phyloP scores from a whole-genome alignment of 164 flowering plant species.

The Berberis vulgaris region DNA sequence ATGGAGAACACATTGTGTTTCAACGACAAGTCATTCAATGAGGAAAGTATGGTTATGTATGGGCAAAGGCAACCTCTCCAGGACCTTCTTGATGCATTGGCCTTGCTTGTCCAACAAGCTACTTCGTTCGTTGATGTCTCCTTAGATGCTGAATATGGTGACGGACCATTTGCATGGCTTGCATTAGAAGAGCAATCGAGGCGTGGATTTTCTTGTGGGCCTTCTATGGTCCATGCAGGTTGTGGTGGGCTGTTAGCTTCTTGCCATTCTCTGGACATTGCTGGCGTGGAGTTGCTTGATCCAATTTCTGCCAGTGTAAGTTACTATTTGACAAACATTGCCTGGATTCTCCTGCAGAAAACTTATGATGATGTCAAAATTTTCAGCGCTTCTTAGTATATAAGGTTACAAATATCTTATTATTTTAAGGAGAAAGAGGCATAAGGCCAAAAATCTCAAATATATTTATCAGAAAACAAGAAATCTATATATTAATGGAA shows the following conservation, averaged over 20 bases:
- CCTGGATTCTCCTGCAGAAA: background rate
- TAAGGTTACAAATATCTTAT: too few species aligned
- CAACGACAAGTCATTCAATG: slow-evolving; percentile 46
- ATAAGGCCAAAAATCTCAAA: too few species aligned
- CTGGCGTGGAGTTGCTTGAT: slow-evolving; percentile 85
- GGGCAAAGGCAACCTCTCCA: slow-evolving; percentile 81
- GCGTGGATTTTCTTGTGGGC: slow-evolving; percentile 93
- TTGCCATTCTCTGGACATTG: slow-evolving; percentile 85
- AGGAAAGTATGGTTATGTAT: slow-evolving; percentile 54
- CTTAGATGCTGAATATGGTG: slow-evolving; percentile 73
- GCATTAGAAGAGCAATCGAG: slow-evolving; percentile 88
- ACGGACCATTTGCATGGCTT: slow-evolving; percentile 94
- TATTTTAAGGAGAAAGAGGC: too few species aligned
- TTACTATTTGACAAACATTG: background rate
- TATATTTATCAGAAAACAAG: too few species aligned
- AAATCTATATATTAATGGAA: too few species aligned
- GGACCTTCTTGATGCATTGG: slow-evolving; percentile 84
- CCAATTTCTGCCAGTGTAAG: slow-evolving; percentile 88
- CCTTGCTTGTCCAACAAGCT: slow-evolving; percentile 91
- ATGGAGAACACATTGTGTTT: slow-evolving; percentile 46
- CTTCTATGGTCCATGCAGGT: slow-evolving; percentile 92
- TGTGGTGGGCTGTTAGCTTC: slow-evolving; percentile 95
- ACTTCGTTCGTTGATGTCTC: slow-evolving; percentile 89
- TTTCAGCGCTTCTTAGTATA: too few species aligned
- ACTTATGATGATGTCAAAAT: too few species aligned